A percentile compares a stretch with the other conserved stretches of the same genome.
Conservation (phyloP, 169 alveolate genomes). For the Cryptosporidium meleagridis region DNA sequence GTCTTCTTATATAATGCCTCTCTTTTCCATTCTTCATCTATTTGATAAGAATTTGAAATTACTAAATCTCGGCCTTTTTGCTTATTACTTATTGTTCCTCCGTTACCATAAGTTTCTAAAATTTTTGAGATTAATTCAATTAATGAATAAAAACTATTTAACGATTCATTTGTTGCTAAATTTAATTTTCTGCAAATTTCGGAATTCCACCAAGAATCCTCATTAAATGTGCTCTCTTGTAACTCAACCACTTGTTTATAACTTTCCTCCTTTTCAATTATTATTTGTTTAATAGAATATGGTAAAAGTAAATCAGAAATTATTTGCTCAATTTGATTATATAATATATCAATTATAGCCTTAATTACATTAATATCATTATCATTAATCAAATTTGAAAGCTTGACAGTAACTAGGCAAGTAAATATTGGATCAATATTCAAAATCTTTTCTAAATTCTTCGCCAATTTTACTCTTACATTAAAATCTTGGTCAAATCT, state of each 20-base stretch:
- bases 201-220: slow-evolving; percentile 64
- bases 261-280: slow-evolving; percentile 22
- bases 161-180: slow-evolving; percentile 23
- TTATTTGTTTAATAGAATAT: slow-evolving; percentile 26
- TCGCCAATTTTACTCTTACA: slow-evolving; percentile 1
- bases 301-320: slow-evolving; percentile 51
- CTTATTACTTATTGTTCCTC: neutral
- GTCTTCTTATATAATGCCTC: slow-evolving; percentile 17
- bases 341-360: slow-evolving; percentile 27
- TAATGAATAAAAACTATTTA: slow-evolving; percentile 1
- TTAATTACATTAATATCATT: slow-evolving; percentile 34
- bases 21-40: slow-evolving; percentile 15
- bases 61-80: neutral
- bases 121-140: slow-evolving; percentile 19
- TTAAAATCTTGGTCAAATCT: slow-evolving; percentile 47
- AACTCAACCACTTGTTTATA: neutral
- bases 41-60: neutral
- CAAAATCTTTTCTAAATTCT: slow-evolving; percentile 45
- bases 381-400: slow-evolving; percentile 19
- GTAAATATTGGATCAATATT: slow-evolving; percentile 41
- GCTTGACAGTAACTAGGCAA: neutral
- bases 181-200: slow-evolving; percentile 3
- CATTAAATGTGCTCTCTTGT: neutral
- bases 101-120: slow-evolving; percentile 67
- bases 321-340: slow-evolving; percentile 42